Conservation (phyloP, 768 basidiomycete species). For the Tulasnella calospora region DNA sequence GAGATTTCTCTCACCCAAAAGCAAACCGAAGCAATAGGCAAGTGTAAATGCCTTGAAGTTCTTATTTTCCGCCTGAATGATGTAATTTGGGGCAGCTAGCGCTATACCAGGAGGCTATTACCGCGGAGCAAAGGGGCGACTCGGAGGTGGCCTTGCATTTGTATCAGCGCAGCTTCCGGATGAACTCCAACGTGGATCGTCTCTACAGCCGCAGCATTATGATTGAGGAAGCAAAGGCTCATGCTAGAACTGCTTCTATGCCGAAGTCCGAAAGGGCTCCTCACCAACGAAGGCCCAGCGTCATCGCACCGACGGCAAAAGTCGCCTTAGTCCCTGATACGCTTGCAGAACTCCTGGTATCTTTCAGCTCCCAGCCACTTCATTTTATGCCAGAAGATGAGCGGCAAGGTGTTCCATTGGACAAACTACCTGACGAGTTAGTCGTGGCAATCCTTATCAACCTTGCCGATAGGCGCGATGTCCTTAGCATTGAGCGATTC, state of each 20-base stretch:
- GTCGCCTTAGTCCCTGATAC: not conserved
- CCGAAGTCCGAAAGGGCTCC: not conserved
- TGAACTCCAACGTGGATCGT: conserved; percentile 70
- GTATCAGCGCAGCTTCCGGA: conserved; percentile 75
- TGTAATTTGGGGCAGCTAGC: conserved; percentile 32
- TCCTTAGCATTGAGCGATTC: conserved; percentile 69
- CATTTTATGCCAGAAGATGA: conserved; percentile 69
- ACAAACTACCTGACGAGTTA: conserved; percentile 69
- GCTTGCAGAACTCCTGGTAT: conserved; percentile 3
- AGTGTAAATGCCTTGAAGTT: not conserved
- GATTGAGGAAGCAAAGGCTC: not conserved
- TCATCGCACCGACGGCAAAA: not conserved
- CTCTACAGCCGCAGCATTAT: conserved; percentile 44
- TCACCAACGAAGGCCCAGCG: not conserved
- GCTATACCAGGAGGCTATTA: conserved; percentile 64
- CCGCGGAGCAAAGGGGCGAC: conserved; percentile 65
- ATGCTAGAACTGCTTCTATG: not conserved
- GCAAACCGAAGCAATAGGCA: conserved; percentile 8
- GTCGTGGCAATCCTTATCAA: conserved; percentile 60
- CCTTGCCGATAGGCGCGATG: conserved; percentile 45
- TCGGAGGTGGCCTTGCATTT: conserved; percentile 69
- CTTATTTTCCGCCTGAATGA: not conserved
- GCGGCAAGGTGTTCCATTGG: conserved; percentile 50
- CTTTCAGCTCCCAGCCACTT: conserved; percentile 21
- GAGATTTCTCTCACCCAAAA: conserved; percentile 7